phyloP scores from a whole-genome alignment of 257 asterid genomes.

The Petunia axillaris region DNA sequence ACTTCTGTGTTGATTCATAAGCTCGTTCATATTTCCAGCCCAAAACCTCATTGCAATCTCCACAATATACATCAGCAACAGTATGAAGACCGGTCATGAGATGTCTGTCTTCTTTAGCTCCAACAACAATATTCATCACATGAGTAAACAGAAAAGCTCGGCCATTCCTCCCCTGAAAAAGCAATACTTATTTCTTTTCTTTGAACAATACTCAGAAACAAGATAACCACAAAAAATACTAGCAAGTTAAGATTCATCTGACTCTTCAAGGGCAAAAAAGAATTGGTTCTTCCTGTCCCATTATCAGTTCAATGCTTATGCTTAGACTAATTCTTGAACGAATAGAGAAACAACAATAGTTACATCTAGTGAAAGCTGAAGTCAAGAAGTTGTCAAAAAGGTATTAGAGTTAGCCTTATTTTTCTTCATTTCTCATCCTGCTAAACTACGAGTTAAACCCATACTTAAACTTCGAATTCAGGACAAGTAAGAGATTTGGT shows the following conservation, averaged over 20 bases:
- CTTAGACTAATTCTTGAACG: neutral
- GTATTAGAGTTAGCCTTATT: too few relatives aligned
- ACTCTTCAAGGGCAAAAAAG: neutral
- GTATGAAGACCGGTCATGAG: conserved; percentile 50
- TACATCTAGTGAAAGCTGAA: neutral
- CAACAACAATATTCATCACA: conserved; percentile 42
- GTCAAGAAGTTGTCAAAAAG: conserved; percentile 2
- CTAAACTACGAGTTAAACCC: neutral
- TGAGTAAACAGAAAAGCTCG: conserved; percentile 53
- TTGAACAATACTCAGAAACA: conserved; percentile 11
- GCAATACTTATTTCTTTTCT: neutral
- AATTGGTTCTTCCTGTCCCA: neutral
- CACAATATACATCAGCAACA: conserved; percentile 47
- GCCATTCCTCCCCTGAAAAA: conserved; percentile 48
- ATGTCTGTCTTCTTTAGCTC: conserved; percentile 45
- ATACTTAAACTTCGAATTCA: conserved; percentile 15
- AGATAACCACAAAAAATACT: neutral
- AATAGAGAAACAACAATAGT: neutral
- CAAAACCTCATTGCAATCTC: conserved; percentile 45
- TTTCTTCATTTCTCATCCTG: neutral
- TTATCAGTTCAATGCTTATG: neutral
- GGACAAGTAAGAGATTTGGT: neutral
- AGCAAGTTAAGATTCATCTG: neutral
- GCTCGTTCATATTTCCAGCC: conserved; percentile 59
- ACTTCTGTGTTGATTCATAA: conserved; percentile 43